phyloP scores from a whole-genome alignment of 345 rosid species.

The Brassica nigra region DNA sequence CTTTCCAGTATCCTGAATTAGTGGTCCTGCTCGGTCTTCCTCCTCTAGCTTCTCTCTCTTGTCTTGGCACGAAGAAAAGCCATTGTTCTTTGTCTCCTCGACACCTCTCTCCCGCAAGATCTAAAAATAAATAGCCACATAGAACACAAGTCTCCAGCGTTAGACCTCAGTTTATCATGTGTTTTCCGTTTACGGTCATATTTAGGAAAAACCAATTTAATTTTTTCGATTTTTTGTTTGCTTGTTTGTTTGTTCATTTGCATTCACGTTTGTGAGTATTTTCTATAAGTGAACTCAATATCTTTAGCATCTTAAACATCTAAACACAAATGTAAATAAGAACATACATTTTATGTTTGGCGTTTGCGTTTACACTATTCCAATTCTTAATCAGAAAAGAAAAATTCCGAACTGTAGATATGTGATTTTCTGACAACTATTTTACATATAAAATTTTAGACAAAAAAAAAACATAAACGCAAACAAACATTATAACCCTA shows the following conservation, averaged over 20 bases:
- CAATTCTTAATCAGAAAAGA: background rate
- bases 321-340: background rate
- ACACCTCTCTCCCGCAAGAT: constrained; percentile 50
- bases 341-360: background rate
- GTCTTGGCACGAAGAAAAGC: constrained; percentile 41
- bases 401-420: background rate
- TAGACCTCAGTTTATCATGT: background rate
- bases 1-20: constrained; percentile 40
- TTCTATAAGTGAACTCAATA: background rate
- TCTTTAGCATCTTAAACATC: background rate
- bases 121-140: constrained; percentile 42
- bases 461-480: background rate
- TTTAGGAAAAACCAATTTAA: too few relatives aligned
- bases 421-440: background rate
- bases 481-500: background rate
- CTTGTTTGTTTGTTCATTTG: background rate
- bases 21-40: constrained; percentile 38
- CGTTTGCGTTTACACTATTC: background rate
- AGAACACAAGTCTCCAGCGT: background rate
- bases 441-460: background rate
- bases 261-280: background rate
- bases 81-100: constrained; percentile 35
- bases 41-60: constrained; percentile 36
- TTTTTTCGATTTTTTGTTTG: background rate
- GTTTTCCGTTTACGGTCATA: background rate